Conservation (phyloP, 441 rosid species). For the Croton laevigatus region DNA sequence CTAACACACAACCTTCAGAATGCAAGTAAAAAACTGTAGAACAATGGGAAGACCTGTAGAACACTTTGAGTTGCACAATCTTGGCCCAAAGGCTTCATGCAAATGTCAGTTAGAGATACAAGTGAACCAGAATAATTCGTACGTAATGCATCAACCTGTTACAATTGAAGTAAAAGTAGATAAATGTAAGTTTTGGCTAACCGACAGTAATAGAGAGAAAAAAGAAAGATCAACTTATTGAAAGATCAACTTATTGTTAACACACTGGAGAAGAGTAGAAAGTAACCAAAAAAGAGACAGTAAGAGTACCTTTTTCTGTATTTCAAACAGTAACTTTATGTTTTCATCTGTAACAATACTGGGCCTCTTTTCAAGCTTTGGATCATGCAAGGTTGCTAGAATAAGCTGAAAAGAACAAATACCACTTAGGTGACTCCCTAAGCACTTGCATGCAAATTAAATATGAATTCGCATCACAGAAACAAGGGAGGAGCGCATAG, state of each 20-base stretch:
- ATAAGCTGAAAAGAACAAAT: conserved; percentile 55
- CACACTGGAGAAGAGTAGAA: conserved; percentile 12
- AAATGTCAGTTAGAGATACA: conserved; percentile 81
- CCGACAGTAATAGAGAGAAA: background rate
- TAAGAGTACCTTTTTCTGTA: conserved; percentile 73
- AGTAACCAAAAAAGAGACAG: conserved; percentile 20
- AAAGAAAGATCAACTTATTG: too few species aligned
- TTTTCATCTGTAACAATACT: conserved; percentile 79
- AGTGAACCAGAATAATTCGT: conserved; percentile 74
- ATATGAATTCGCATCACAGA: background rate
- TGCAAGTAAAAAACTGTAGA: background rate
- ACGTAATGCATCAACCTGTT: conserved; percentile 73
- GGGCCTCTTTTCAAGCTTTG: conserved; percentile 39
- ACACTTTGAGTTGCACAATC: conserved; percentile 96
- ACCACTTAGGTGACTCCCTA: background rate
- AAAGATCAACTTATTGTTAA: conserved; percentile 3
- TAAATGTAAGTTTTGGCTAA: background rate
- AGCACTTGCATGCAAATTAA: conserved; percentile 3
- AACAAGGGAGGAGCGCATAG: background rate
- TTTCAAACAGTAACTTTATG: conserved; percentile 78
- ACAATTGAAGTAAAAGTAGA: conserved; percentile 17
- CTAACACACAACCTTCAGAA: too few species aligned
- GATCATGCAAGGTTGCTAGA: conserved; percentile 68
- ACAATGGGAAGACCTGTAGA: conserved; percentile 58
- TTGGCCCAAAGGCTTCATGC: conserved; percentile 87